Conservation (phyloP, 495 filamentous ascomycete genomes). For the Aspergillus carlsbadensis region DNA sequence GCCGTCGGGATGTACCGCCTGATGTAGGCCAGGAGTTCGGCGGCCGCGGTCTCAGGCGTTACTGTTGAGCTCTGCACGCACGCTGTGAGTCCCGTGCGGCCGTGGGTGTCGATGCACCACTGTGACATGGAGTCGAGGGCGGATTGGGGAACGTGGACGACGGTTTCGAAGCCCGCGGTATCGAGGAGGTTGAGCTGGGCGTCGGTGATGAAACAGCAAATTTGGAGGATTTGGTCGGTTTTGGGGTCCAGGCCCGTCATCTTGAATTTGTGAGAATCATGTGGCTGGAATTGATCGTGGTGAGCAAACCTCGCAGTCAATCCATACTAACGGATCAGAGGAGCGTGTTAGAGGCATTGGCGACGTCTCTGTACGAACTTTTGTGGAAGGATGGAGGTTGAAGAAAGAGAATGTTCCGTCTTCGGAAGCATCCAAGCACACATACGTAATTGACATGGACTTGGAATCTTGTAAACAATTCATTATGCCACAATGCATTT, state of each 20-base stretch:
- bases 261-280: constrained; percentile 38
- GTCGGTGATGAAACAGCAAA: constrained; percentile 92
- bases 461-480: background rate
- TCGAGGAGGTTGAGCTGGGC: constrained; percentile 74
- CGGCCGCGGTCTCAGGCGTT: constrained; percentile 69
- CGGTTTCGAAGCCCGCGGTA: constrained; percentile 69
- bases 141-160: constrained; percentile 73
- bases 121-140: constrained; percentile 73
- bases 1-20: constrained; percentile 62
- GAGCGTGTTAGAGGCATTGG: constrained; percentile 50
- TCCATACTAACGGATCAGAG: constrained; percentile 72
- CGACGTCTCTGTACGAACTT: constrained; percentile 3
- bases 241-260: constrained; percentile 90
- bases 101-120: constrained; percentile 66
- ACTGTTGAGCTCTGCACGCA: constrained; percentile 72
- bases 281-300: background rate
- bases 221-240: constrained; percentile 81
- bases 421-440: constrained; percentile 3
- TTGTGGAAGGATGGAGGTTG: background rate
- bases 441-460: background rate
- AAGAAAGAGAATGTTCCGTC: constrained; percentile 9
- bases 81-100: constrained; percentile 72
- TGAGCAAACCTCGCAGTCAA: constrained; percentile 76
- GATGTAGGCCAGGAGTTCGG: constrained; percentile 75
- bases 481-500: constrained; percentile 2